Base-by-base conservation (phyloP, 1,139 yeast genomes). In the Candida anutae region DNA sequence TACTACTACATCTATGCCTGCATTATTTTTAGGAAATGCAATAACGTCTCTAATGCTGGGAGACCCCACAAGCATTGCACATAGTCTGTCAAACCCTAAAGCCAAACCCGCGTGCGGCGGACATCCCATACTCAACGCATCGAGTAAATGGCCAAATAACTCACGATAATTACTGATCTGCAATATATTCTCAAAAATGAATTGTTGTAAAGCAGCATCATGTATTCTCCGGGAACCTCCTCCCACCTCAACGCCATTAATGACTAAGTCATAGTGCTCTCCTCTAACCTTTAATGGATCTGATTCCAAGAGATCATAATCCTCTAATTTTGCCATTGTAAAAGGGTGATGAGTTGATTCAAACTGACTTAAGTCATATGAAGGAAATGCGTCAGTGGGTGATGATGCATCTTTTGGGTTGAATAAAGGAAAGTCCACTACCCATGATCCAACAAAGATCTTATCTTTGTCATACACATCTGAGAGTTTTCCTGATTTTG, bases 101-200 rank as follows among this genome's bases (percentile, higher is more conserved):
- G 98, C 99, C 28, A 90, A 63, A 0, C 99, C 99, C 3, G 97
- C 96, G 58, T 90, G 99, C 0, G 99, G 98, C 0, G 99, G 99
- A 47, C 97, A 87, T 1, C 98, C 98, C 59, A 83, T 76, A 24
- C 74, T 73, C 34, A 90, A 71, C 0, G 95, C 96, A 25, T 67
- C 63, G 19, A 93, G 60, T 26, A 90, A 62, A 53, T 93, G 99
- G 0, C 95, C 94, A 60, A 90, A 90, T n/a, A 85, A 58, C 13
- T 53, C 49, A 27, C 77, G 63, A 28, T 81, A 69, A 38, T 83
- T 62, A 0, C 46, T 30, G n/a, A 81, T 76, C 9, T 61, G 50
- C 21, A 81, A 57, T 16, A 82, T 61, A 20, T 70, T 54, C 30
- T 70, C 61, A 43, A 82, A 75, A 3, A 90, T 70, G 47, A 62